Conservation (phyloP, 2,329 filamentous ascomycete genomes). For the Aspergillus hortae region DNA sequence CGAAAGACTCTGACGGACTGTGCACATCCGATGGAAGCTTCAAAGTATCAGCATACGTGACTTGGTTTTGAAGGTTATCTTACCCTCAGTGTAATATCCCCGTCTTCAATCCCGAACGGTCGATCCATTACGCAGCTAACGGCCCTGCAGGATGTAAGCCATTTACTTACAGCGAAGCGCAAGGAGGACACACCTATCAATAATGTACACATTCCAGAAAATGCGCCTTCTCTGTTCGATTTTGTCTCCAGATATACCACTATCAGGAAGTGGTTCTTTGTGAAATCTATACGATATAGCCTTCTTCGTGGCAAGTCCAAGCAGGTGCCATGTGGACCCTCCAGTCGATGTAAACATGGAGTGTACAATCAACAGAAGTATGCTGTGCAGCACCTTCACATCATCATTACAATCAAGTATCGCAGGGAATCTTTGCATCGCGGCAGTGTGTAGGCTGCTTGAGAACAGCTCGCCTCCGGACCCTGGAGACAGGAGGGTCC, state of each 20-base stretch:
- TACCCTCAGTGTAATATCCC: conserved; percentile 18
- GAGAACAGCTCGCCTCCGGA: conserved; percentile 4
- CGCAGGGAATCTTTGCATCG: conserved; percentile 9
- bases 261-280: conserved; percentile 14
- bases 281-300: conserved; percentile 26
- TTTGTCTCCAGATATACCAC: conserved; percentile 1
- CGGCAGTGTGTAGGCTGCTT: conserved; percentile 8
- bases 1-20: not conserved
- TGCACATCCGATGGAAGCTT: no score
- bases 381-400: conserved; percentile 12
- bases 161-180: no score
- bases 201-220: conserved; percentile 19
- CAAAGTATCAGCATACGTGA: no score
- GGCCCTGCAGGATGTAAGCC: conserved; percentile 8
- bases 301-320: conserved; percentile 29
- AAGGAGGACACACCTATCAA: conserved; percentile 14
- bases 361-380: conserved; percentile 21
- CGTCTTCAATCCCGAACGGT: conserved; percentile 19
- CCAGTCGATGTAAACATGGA: conserved; percentile 20
- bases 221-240: conserved; percentile 7
- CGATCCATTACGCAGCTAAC: conserved; percentile 18
- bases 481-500: conserved; percentile 14
- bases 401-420: conserved; percentile 9
- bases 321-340: conserved; percentile 29
- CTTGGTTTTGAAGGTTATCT: not conserved